Evolutionary conservation across 768 basidiomycete genomes (phyloP), one percentile per base, ranked within the genome.

Genomic region (Boletus fagicola): DNA sequence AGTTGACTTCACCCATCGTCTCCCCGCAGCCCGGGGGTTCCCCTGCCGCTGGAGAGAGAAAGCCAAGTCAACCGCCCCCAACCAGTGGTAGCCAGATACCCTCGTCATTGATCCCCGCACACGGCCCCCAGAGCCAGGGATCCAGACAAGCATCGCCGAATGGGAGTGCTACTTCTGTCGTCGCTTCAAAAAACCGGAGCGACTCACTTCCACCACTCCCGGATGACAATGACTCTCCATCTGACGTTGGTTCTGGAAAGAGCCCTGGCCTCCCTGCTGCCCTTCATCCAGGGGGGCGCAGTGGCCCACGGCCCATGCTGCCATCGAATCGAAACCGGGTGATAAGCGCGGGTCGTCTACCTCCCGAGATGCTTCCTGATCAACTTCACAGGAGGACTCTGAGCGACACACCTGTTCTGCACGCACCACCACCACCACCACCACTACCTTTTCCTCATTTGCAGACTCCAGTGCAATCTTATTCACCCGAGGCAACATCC

Each of bases 201-300:
- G 69, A 74, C 38, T 60, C 73, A 8, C 69, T 81, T 12, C 80
- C 81, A 13, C 75, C 80, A 18, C 64, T 78, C 24, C 78, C 77
- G 0, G 72, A 70, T 13, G 64, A 71, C 5, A 30, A 57, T 20
- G 62, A 49, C n/a, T n/a, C n/a, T 46, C 4, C 31, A 70, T 57
- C 65, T 18, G 68, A 68, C 18, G 48, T 68, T 49, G 57, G 54
- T 52, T 50, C 63, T 46, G 55, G 64, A 59, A 59, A 65, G 59
- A 59, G 56, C 13, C 22, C 57, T 16, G 60, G 53, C 8, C 58
- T 78, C 13, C 80, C 83, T 10, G 65, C 74, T 1, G 68, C 76
- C 33, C 73, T 83, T n/a, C 78, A 78, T 36, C 76, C 81, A 16
- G 73, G 76, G 51, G 63, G 68, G 11, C 59, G 65, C 39, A 48